Evolutionary conservation across 768 basidiomycete species (phyloP).

Genomic region (Agrocybe praecox): DNA sequence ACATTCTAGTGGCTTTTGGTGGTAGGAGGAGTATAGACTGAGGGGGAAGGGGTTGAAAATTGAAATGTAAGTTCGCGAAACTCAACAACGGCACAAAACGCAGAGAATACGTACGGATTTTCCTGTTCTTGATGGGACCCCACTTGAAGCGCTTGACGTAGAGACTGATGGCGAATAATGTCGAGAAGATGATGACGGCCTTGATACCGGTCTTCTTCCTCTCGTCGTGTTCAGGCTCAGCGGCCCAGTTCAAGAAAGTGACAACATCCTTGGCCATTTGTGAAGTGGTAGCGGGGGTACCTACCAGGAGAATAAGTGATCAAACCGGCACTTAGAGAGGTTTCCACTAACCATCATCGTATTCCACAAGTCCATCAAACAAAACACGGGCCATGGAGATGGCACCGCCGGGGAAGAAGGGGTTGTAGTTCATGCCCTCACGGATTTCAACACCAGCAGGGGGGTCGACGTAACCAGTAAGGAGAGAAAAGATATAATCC

Average conservation of each 20-base stretch:
- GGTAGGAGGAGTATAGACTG: conserved; percentile 66
- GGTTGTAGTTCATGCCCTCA: conserved; percentile 99
- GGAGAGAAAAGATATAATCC: conserved; percentile 97
- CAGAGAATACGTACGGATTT: conserved; percentile 65
- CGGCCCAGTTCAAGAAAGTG: conserved; percentile 94
- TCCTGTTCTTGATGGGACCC: conserved; percentile 89
- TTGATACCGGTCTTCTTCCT: conserved; percentile 97
- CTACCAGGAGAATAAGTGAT: conserved; percentile 36
- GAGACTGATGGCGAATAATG: conserved; percentile 76
- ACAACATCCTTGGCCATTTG: conserved; percentile 99
- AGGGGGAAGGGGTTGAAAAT: too few species aligned
- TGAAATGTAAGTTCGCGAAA: neutral
- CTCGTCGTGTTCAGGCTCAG: conserved; percentile 98
- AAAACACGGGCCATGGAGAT: conserved; percentile 98
- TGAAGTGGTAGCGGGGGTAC: conserved; percentile 93
- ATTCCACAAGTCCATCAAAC: conserved; percentile 96
- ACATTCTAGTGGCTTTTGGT: conserved; percentile 52
- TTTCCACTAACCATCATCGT: conserved; percentile 75
- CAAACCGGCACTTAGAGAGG: neutral
- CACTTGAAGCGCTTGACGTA: conserved; percentile 98
- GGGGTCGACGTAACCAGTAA: conserved; percentile 96
- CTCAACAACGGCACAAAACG: neutral
- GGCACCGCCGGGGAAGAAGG: conserved; percentile 98
- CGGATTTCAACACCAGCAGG: conserved; percentile 94
- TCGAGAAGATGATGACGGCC: conserved; percentile 91